Evolutionary conservation across 169 alveolate genomes (phyloP), one percentile per base, ranked within the genome.

Genomic region (Toxoplasma gondii): DNA sequence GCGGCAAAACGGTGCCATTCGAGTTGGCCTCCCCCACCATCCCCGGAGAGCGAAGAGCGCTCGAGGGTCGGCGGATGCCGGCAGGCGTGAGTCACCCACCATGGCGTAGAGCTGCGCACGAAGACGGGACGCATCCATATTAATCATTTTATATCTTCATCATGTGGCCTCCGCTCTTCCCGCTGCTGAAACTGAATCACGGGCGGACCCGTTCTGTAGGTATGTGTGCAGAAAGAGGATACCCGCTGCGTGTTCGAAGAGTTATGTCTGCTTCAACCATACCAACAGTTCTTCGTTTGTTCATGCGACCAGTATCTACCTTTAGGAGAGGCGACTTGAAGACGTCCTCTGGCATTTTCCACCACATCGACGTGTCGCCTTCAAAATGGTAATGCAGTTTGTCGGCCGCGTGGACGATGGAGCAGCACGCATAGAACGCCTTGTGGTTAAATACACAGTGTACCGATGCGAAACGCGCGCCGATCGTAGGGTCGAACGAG

Each of bases 391-490:
- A 86, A 49, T 86, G 70, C 43, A 49, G 38, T 41, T 41, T 41
- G 41, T 27, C 91, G 67, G n/a, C 27, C 38, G 67, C 54, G 19
- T 27, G n/a, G 19, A 45, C 49, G 67, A 12, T 70, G 17, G 93
- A 38, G 88, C 43, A 34, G 88, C 83, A 41, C 34, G 64, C 95
- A 83, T 86, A 64, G 92, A 93, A 43, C 74, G 93, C 83, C 31
- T 49, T 67, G 58, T 70, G 91, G 91, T 93, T 93, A 87, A 93
- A 93, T 78, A 93, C 91, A 38, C 93, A 70, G 93, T 93, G 93
- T 29, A 93, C 58, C 43, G 92, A 49, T n/a, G 64, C 5, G 24
- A 44, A 39, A 27, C 36, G 58, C 12, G 29, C 53, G 45, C 54
- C 34, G 58, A 64, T 38, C 12, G 43, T 36, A 38, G 74, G 67